These are phyloP conservation scores for Fusarium abutilonis DNA, from an alignment of 2,329 filamentous ascomycete genomes.

Conservation along the genomic window DNA sequence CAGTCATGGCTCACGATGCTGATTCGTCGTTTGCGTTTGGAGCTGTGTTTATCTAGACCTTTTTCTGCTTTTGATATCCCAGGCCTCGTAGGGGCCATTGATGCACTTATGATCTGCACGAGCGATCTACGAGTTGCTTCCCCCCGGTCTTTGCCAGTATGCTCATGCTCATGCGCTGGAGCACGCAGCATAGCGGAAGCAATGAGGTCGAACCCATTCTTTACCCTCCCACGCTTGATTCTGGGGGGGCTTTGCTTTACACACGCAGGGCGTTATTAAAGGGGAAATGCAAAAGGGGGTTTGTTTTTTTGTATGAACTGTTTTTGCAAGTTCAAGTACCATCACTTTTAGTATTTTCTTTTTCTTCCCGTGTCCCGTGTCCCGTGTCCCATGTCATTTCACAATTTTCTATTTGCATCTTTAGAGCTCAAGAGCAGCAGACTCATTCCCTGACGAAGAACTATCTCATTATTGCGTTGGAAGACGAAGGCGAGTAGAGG, in stretches of 20 bases:
- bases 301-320: conserved; percentile 41
- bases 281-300: conserved; percentile 42
- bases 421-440: conserved; percentile 47
- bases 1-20: conserved; percentile 33
- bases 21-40: conserved; percentile 38
- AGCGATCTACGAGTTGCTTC: conserved; percentile 57
- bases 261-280: conserved; percentile 50
- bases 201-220: conserved; percentile 38
- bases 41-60: conserved; percentile 25
- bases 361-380: conserved; percentile 30
- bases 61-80: conserved; percentile 53
- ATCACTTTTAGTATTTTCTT: conserved; percentile 39
- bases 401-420: conserved; percentile 39
- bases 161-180: conserved; percentile 23
- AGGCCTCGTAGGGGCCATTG: conserved; percentile 47
- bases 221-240: conserved; percentile 25
- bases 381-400: conserved; percentile 37
- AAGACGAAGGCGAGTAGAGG: neutral
- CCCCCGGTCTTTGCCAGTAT: conserved; percentile 33
- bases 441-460: conserved; percentile 44
- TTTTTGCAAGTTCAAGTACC: conserved; percentile 35
- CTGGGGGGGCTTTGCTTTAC: conserved; percentile 44
- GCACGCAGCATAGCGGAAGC: conserved; percentile 32
- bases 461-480: conserved; percentile 38
- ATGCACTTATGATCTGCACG: conserved; percentile 61